A percentile compares a stretch with the other conserved stretches of the same genome.
phyloP scores from a whole-genome alignment of 352 stramenopile genomes.

The Pythium sp. region DNA sequence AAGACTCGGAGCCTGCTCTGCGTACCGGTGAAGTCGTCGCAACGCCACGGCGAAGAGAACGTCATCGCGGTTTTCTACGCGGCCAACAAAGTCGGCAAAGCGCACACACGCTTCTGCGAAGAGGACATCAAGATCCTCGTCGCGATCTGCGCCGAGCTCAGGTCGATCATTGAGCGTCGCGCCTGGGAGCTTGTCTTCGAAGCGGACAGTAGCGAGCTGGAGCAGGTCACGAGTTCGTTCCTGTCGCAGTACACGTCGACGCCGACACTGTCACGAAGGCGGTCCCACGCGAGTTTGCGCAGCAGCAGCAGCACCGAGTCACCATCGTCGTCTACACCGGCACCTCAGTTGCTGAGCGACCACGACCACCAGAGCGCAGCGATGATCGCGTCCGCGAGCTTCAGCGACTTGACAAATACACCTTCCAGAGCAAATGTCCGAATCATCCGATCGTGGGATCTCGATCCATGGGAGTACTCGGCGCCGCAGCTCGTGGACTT shows the following conservation, averaged over 20 bases:
- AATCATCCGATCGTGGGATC: constrained; percentile 41
- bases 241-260: constrained; percentile 73
- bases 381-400: constrained; percentile 33
- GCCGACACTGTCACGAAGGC: constrained; percentile 29
- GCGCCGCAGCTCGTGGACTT: constrained; percentile 65
- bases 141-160: constrained; percentile 62
- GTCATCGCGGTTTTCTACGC: constrained; percentile 81
- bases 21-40: constrained; percentile 60
- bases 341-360: constrained; percentile 19
- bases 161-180: constrained; percentile 57
- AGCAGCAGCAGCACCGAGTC: constrained; percentile 19
- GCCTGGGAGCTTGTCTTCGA: constrained; percentile 78
- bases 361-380: constrained; percentile 28
- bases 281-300: constrained; percentile 21
- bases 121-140: constrained; percentile 70
- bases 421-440: not conserved
- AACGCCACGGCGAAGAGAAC: constrained; percentile 63
- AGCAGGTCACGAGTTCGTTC: constrained; percentile 61
- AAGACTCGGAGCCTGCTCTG: constrained; percentile 67
- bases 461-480: constrained; percentile 63
- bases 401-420: constrained; percentile 21
- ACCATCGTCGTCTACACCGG: constrained; percentile 13
- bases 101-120: constrained; percentile 40
- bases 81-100: constrained; percentile 61
- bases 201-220: constrained; percentile 40